Evolutionary conservation across 495 filamentous ascomycete genomes (phyloP).

Genomic region (Penicillium alfredii): DNA sequence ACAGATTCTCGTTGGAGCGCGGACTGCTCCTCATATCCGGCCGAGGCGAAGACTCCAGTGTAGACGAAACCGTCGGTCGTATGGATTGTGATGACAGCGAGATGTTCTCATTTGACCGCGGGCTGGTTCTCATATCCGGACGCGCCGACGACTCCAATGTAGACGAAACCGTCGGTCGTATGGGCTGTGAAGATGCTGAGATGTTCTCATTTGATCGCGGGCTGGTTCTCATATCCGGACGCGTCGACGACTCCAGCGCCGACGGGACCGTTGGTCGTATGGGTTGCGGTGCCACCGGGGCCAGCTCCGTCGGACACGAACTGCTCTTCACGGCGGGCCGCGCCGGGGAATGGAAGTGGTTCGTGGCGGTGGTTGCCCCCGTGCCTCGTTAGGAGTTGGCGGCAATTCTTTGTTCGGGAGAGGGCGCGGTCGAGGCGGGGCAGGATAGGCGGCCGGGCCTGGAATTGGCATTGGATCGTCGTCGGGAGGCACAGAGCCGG

Average conservation of each 20-base stretch:
- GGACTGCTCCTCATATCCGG: slow-evolving; percentile 5
- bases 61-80: slow-evolving; percentile 6
- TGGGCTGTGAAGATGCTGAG: neutral
- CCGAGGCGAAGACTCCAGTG: neutral
- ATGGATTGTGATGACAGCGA: slow-evolving; percentile 1
- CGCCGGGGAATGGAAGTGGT: slow-evolving; percentile 6
- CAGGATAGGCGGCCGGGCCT: slow-evolving; percentile 4
- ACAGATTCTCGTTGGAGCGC: neutral
- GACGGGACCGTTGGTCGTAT: too few species aligned
- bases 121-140: slow-evolving; percentile 4
- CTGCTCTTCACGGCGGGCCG: neutral
- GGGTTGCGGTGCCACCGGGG: too few species aligned
- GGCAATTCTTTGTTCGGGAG: slow-evolving; percentile 33
- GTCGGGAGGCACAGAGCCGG: slow-evolving; percentile 8
- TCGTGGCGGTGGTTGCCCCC: slow-evolving; percentile 9
- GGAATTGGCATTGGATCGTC: neutral
- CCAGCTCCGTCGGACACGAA: too few species aligned
- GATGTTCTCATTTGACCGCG: neutral
- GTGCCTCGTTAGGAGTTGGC: slow-evolving; percentile 22
- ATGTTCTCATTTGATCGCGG: neutral
- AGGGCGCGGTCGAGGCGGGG: slow-evolving; percentile 12
- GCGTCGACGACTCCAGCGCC: too few species aligned
- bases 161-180: slow-evolving; percentile 8
- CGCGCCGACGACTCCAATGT: neutral
- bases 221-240: slow-evolving; percentile 7